A percentile compares a stretch with the other conserved stretches of the same genome.
These are phyloP conservation scores for Neurospora sp. DNA, from an alignment of 495 filamentous ascomycete species.

Conservation along the genomic window DNA sequence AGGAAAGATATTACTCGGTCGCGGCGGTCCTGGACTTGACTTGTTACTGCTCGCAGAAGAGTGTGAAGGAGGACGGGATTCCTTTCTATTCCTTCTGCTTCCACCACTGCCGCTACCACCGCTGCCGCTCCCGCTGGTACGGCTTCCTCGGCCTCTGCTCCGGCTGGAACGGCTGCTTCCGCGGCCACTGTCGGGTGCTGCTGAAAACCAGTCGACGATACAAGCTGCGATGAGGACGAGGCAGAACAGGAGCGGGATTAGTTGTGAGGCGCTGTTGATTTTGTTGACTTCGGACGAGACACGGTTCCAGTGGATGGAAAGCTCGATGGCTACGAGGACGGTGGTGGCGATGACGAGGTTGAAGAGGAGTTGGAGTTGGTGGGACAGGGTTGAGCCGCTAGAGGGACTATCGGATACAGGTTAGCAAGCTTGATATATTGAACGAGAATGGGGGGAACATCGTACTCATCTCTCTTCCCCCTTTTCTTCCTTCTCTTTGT, in stretches of 20 bases:
- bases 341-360: conserved; percentile 17
- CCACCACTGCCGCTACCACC: conserved; percentile 1
- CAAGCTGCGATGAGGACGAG: conserved; percentile 2
- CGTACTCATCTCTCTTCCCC: conserved; percentile 1
- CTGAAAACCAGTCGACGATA: conserved; percentile 1
- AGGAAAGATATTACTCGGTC: not conserved
- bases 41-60: not conserved
- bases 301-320: conserved; percentile 30
- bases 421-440: not conserved
- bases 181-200: not conserved
- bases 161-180: not conserved
- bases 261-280: conserved; percentile 21
- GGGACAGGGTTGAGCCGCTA: not conserved
- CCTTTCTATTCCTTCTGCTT: not conserved
- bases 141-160: not conserved
- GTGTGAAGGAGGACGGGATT: not conserved
- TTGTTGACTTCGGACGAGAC: conserved; percentile 11
- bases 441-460: not conserved
- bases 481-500: not conserved
- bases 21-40: not conserved
- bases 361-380: conserved; percentile 11
- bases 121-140: not conserved
- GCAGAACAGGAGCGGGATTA: conserved; percentile 28
- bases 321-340: conserved; percentile 26
- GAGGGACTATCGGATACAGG: not conserved